phyloP scores from a whole-genome alignment of 2,329 filamentous ascomycete genomes.

The Lanzia echinophila region DNA sequence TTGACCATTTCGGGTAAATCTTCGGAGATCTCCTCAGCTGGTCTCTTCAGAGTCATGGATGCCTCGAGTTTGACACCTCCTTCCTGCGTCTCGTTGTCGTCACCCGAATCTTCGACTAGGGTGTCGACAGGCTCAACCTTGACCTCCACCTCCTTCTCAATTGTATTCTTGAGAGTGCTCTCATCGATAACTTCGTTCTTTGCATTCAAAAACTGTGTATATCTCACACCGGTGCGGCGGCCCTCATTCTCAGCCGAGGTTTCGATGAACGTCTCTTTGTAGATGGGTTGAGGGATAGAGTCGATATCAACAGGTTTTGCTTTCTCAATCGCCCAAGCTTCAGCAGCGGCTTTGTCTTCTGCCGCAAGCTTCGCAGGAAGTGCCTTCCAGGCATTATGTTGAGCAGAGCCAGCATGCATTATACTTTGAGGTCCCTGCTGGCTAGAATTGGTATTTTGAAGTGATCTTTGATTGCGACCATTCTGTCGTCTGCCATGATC shows the following conservation, averaged over 20 bases:
- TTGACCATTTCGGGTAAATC: not conserved
- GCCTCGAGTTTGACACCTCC: slow-evolving; percentile 5
- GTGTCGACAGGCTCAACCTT: not conserved
- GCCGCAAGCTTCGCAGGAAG: slow-evolving; percentile 20
- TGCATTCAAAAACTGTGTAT: slow-evolving; percentile 8
- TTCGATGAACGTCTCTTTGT: slow-evolving; percentile 28
- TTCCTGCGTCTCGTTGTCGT: slow-evolving; percentile 5
- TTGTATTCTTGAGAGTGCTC: not conserved
- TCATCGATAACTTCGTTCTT: slow-evolving; percentile 2
- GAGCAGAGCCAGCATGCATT: slow-evolving; percentile 8
- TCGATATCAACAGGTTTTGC: slow-evolving; percentile 6
- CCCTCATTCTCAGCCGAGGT: slow-evolving; percentile 27
- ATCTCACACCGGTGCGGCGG: slow-evolving; percentile 19
- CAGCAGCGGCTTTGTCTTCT: slow-evolving; percentile 21
- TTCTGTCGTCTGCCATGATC: too few species aligned
- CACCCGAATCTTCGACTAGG: not conserved
- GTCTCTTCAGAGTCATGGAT: slow-evolving; percentile 6
- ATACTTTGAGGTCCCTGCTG: not conserved
- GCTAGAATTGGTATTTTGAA: not conserved
- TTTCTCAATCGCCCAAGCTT: slow-evolving; percentile 13
- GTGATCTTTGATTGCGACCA: not conserved
- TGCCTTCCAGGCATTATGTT: slow-evolving; percentile 22
- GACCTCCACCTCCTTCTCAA: not conserved
- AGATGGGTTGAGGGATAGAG: slow-evolving; percentile 14
- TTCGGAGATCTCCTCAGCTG: slow-evolving; percentile 13